These are phyloP conservation scores for Ophiosphaerella korrae DNA, from an alignment of 2,329 filamentous ascomycete species.

Conservation along the genomic window DNA sequence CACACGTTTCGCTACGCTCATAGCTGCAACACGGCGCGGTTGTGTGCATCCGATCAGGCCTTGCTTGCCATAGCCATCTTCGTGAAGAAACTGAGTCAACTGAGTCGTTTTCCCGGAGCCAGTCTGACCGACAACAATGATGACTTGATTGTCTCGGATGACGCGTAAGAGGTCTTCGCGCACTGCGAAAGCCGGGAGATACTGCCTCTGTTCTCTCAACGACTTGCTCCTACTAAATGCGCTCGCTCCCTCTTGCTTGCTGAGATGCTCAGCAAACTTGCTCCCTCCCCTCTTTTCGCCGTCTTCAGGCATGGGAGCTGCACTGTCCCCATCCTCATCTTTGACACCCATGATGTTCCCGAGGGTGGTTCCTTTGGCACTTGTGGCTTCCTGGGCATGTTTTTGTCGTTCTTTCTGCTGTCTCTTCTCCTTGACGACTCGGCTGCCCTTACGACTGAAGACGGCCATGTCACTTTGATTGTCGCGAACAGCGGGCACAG, in stretches of 20 bases:
- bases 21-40: constrained; percentile 92
- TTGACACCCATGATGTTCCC: constrained; percentile 96
- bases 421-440: constrained; percentile 86
- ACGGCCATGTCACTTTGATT: constrained; percentile 98
- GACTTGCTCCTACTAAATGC: constrained; percentile 93
- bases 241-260: constrained; percentile 81
- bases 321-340: constrained; percentile 87
- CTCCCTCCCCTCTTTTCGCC: constrained; percentile 69
- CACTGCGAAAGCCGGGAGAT: constrained; percentile 92
- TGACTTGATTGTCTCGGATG: constrained; percentile 94
- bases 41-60: constrained; percentile 98
- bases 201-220: constrained; percentile 88
- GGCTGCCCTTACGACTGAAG: constrained; percentile 93
- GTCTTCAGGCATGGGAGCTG: constrained; percentile 74
- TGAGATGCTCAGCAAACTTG: constrained; percentile 91
- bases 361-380: constrained; percentile 85
- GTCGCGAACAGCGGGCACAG: constrained; percentile 89
- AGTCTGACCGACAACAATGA: constrained; percentile 96
- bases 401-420: constrained; percentile 92
- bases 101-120: constrained; percentile 98
- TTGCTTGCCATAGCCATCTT: constrained; percentile 86
- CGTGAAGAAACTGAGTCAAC: constrained; percentile 91
- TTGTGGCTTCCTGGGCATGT: constrained; percentile 94
- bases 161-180: constrained; percentile 89
- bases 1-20: constrained; percentile 98